phyloP scores from a whole-genome alignment of 768 basidiomycete genomes.

The Tricholoma hemisulphureum region DNA sequence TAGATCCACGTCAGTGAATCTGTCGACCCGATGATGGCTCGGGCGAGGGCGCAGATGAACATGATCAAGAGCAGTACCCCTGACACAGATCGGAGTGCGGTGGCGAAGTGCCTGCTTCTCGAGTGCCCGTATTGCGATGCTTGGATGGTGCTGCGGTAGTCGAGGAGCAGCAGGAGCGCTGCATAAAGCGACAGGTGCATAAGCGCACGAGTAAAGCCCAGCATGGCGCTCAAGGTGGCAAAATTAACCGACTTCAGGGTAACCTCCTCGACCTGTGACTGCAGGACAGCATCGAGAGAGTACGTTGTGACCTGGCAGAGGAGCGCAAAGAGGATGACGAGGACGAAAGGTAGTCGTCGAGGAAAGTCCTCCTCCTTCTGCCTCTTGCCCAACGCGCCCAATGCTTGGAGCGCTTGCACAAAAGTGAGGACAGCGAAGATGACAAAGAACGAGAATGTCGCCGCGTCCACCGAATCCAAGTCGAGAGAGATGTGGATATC shows the following conservation, averaged over 20 bases:
- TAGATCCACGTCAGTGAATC: neutral
- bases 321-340: neutral
- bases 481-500: neutral
- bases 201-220: neutral
- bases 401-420: neutral
- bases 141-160: neutral
- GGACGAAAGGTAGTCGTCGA: neutral
- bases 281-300: neutral
- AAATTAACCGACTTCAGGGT: neutral
- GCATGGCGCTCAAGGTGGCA: neutral
- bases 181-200: neutral
- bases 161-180: neutral
- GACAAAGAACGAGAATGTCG: neutral
- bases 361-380: neutral
- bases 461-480: neutral
- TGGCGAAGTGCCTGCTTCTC: neutral
- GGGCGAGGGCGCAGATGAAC: neutral
- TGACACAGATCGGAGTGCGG: neutral
- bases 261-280: neutral
- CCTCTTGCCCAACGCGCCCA: neutral
- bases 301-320: neutral
- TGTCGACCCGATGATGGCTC: neutral
- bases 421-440: neutral
- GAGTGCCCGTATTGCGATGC: neutral
- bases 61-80: neutral